Conservation (phyloP, 140 eudicot genomes). For the Oenanthe javanica region DNA sequence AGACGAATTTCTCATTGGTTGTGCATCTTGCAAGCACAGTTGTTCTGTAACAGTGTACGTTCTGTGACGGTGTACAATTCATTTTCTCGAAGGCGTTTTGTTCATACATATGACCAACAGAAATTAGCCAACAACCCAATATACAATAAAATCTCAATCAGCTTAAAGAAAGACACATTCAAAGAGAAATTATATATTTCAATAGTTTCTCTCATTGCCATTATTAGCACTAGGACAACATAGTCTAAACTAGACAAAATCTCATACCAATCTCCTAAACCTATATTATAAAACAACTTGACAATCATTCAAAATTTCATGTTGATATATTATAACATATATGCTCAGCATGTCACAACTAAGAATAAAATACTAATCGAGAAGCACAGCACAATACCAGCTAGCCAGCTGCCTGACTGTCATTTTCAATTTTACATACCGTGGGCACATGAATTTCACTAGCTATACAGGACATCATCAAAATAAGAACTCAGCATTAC, state of each 20-base stretch:
- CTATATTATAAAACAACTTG: not conserved
- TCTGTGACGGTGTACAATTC: too few species aligned
- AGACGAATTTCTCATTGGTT: not conserved
- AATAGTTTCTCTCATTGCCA: not conserved
- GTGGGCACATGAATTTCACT: not conserved
- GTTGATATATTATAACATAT: not conserved
- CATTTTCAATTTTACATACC: not conserved
- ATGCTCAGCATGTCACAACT: not conserved
- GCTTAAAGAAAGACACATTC: not conserved
- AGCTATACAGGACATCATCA: too few species aligned
- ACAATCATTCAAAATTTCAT: not conserved
- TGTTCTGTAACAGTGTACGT: not conserved
- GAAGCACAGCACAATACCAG: not conserved
- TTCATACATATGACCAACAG: not conserved
- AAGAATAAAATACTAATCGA: not conserved
- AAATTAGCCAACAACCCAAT: too few species aligned
- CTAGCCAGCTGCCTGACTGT: not conserved
- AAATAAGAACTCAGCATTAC: too few species aligned
- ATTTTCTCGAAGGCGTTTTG: not conserved
- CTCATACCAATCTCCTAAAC: not conserved
- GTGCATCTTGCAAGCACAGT: not conserved
- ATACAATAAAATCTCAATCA: not conserved
- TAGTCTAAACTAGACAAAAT: not conserved
- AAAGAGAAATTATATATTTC: too few species aligned
- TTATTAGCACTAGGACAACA: not conserved